These are phyloP conservation scores for Calonectria pauciramosa DNA, from an alignment of 2,329 filamentous ascomycete species.

Conservation along the genomic window DNA sequence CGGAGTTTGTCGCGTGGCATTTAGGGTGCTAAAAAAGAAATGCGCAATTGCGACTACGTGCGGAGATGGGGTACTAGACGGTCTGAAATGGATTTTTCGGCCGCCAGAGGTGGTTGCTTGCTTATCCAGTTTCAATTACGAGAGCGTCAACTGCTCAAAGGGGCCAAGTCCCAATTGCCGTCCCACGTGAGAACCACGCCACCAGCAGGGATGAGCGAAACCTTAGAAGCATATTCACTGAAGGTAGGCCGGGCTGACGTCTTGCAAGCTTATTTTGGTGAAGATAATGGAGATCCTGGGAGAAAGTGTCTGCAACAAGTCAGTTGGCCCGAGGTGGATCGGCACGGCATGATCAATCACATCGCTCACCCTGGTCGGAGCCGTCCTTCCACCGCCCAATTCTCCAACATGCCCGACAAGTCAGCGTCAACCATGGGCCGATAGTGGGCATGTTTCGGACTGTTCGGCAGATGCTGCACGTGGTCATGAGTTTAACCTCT, in stretches of 20 bases:
- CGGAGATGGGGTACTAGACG: neutral
- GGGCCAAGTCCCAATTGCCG: constrained; percentile 33
- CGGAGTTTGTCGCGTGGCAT: constrained; percentile 27
- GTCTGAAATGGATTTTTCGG: neutral
- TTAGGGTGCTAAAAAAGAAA: constrained; percentile 4
- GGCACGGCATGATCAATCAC: constrained; percentile 11
- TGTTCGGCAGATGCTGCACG: constrained; percentile 16
- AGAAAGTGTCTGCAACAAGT: constrained; percentile 11
- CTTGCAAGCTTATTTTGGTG: constrained; percentile 13
- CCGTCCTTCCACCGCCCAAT: constrained; percentile 28
- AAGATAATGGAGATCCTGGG: constrained; percentile 5
- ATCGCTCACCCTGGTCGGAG: neutral
- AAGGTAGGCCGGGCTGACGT: constrained; percentile 25
- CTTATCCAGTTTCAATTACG: constrained; percentile 20
- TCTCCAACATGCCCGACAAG: constrained; percentile 14
- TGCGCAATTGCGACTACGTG: neutral
- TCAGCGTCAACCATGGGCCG: constrained; percentile 18
- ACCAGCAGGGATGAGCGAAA: constrained; percentile 28
- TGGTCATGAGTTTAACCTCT: constrained; percentile 17
- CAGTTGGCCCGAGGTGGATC: constrained; percentile 14
- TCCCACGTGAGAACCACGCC: constrained; percentile 36
- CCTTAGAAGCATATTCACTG: constrained; percentile 14
- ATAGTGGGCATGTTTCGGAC: constrained; percentile 23
- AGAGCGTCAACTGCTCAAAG: constrained; percentile 18
- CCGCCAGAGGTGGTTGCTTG: neutral